Evolutionary conservation across 192 early-diverging fungal species (phyloP), one percentile per base, ranked within the genome.

Genomic region (Coemansia biformis): DNA sequence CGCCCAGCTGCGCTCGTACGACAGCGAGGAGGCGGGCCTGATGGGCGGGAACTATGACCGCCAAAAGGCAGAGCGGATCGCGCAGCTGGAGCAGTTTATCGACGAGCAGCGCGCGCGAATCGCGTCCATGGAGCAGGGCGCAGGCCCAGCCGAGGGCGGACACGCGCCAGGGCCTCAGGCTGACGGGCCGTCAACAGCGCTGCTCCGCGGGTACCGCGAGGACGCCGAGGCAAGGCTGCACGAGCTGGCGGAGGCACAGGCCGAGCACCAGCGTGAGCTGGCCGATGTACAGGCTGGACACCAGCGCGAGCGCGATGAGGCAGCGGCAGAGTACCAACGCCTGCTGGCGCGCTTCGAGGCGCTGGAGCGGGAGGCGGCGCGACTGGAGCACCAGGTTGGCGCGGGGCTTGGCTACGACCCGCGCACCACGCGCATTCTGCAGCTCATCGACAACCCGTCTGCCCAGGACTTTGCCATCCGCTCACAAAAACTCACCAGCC

Each of bases 391-490:
- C 32, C 77, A 79, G 32, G 63, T 87, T 12, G 88, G 83, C 24
- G 63, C 79, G 13, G 77, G 69, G 1, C 63, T 61, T 19, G 83
- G 84, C 14, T 84, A 79, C 55, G 75, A 88, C 43, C 61, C 75
- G 7, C 44, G 54, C 14, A 79, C 73, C 15, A 81, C 79, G 0
- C 80, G 83, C 15, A 73, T 91, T 15, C 67, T 91, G 37, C 77
- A 86, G 59, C 63, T 89, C n/a, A 77, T 75, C 15, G 83, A 89
- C 36, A 91, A 89, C 57, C 91, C 88, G 5, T 80, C 86, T 12
- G 59, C 80, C 2, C 60, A 46, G 13, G 83, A 86, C 45, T 79
- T 73, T 39, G 81, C 78, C 22, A 81, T 88, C 43, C 81, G 87
- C n/a, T 78, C 88, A 34, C 63, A 68, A 12, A 81, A 70, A 49